Base-by-base conservation (phyloP, 306 rosid species). In the Vachellia pachyceras region DNA sequence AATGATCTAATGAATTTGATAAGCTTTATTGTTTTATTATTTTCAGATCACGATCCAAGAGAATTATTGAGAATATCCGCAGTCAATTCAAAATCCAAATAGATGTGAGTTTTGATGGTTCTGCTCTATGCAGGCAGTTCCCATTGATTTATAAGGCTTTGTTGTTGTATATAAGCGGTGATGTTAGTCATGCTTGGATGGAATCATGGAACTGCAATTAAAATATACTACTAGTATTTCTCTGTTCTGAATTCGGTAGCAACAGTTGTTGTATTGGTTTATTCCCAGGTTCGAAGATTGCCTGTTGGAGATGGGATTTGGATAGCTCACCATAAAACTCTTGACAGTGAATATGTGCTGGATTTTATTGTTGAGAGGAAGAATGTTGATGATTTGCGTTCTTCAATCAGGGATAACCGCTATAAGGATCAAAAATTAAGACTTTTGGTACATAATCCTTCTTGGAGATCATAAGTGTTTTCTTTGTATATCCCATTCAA, bases 321-420 rank as follows among this genome's bases (percentile, higher is more conserved):
- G 99, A 87, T 95, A 83, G 99, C 97, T 10, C 92, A 85, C 69
- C 99, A 93, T 82, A 95, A 89, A 86, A 69, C 83, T 69, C 89
- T 84, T 73, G 82, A 70, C 83, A 83, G 82, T 69, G 99, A 95
- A 85, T 95, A 93, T 86, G 96, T 93, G 41, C 94, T 95, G 78
- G 99, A 95, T 91, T 95, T 95, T 88, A 90, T 95, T 73, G 97
- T 95, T 73, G 99, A 95, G 89, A 91, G 99, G 90, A 95, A 95
- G 85, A 89, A 89, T 15, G 77, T 90, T 78, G 90, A 89, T 73
- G 99, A 95, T 84, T 83, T 95, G 78, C 94, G 97, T 84, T 74
- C 88, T 86, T 95, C 99, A 82, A 93, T 95, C 80, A 89, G 98
- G 89, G 99, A 95, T 82, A 90, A 89, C 71, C 99, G 99, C 78